These are phyloP conservation scores for Xylariales sp. DNA, from an alignment of 2,329 filamentous ascomycete genomes.

Conservation along the genomic window DNA sequence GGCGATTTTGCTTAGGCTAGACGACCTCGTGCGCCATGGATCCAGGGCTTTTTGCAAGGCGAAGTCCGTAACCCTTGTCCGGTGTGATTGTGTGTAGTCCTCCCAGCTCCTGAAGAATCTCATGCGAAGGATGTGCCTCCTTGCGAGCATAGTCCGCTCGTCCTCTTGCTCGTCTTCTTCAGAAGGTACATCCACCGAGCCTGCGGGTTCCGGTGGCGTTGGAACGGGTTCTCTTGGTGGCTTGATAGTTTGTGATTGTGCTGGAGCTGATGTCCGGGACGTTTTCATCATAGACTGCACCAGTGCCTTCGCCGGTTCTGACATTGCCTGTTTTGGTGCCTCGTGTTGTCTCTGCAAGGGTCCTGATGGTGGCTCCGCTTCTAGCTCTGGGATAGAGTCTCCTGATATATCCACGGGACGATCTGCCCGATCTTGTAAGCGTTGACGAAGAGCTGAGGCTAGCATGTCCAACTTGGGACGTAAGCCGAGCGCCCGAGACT, in stretches of 20 bases:
- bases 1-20: neutral
- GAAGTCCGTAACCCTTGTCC: slow-evolving; percentile 20
- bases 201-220: too few relatives aligned
- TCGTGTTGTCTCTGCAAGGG: too few relatives aligned
- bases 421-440: too few relatives aligned
- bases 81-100: slow-evolving; percentile 21
- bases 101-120: slow-evolving; percentile 28
- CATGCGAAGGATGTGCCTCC: slow-evolving; percentile 29
- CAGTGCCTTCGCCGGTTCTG: too few relatives aligned
- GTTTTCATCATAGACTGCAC: too few relatives aligned
- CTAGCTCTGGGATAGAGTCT: too few relatives aligned
- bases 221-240: too few relatives aligned
- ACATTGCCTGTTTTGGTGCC: too few relatives aligned
- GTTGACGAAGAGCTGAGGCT: slow-evolving; percentile 4
- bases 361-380: too few relatives aligned
- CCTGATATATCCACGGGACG: too few relatives aligned
- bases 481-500: slow-evolving; percentile 24
- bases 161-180: slow-evolving; percentile 11
- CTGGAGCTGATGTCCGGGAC: too few relatives aligned
- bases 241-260: too few relatives aligned
- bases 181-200: neutral
- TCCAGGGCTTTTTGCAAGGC: slow-evolving; percentile 8
- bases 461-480: slow-evolving; percentile 9
- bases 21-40: slow-evolving; percentile 10
- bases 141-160: slow-evolving; percentile 25